phyloP scores from a whole-genome alignment of 1,284 basidiomycete genomes.

The Ganoderma lingzhi region DNA sequence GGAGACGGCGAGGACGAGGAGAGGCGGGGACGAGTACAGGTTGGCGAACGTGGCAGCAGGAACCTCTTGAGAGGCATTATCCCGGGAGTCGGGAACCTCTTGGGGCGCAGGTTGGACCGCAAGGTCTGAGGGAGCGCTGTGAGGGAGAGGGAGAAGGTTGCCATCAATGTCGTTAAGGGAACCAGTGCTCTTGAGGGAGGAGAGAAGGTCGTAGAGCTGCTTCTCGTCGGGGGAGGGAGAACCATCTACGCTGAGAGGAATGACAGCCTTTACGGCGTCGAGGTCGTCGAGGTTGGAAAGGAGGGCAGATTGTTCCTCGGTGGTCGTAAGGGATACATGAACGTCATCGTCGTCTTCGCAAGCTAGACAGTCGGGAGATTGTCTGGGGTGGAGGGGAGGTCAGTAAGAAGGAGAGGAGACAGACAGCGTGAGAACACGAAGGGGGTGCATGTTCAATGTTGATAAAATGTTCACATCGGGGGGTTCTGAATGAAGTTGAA shows the following conservation, averaged over 20 bases:
- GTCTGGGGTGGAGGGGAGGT: conserved; percentile 27
- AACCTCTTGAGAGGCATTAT: conserved; percentile 18
- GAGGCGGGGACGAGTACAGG: conserved; percentile 29
- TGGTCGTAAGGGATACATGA: conserved; percentile 42
- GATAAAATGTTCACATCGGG: not conserved
- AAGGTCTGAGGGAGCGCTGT: conserved; percentile 15
- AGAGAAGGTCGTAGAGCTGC: conserved; percentile 43
- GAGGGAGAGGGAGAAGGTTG: conserved; percentile 21
- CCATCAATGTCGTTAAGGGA: conserved; percentile 43
- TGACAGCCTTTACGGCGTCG: conserved; percentile 44
- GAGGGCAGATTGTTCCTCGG: conserved; percentile 42
- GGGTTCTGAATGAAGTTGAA: conserved; percentile 5
- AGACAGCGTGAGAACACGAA: not conserved
- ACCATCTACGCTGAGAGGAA: conserved; percentile 40
- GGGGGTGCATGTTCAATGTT: not conserved
- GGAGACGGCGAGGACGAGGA: conserved; percentile 47
- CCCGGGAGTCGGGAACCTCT: conserved; percentile 8
- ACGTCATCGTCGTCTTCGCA: conserved; percentile 38
- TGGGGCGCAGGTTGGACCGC: conserved; percentile 24
- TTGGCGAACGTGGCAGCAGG: conserved; percentile 17
- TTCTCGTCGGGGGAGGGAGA: conserved; percentile 44
- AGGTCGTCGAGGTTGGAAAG: conserved; percentile 42
- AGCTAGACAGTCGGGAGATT: conserved; percentile 32
- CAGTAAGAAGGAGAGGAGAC: conserved; percentile 10
- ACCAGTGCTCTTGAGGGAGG: conserved; percentile 27